Evolutionary conservation across 768 basidiomycete species (phyloP).

Genomic region (Tylopilus sp.): DNA sequence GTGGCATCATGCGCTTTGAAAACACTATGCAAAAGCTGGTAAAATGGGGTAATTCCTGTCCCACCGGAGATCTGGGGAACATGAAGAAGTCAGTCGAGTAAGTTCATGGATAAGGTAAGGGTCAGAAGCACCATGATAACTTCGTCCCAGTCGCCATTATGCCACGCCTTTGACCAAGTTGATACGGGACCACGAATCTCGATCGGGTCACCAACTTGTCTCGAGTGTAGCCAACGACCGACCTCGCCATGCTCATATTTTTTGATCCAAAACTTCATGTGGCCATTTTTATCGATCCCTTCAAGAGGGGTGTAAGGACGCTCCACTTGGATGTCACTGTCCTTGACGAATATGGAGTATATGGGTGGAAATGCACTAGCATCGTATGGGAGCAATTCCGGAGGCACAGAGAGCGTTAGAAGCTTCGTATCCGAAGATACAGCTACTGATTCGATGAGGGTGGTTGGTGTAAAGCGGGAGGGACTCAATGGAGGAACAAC

Average conservation of each 20-base stretch:
- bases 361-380: constrained; percentile 40
- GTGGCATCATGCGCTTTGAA: constrained; percentile 34
- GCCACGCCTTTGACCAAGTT: constrained; percentile 52
- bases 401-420: constrained; percentile 57
- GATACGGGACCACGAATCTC: constrained; percentile 75
- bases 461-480: constrained; percentile 53
- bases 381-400: constrained; percentile 32
- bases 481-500: constrained; percentile 47
- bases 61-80: constrained; percentile 67
- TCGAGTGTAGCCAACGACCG: constrained; percentile 77
- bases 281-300: constrained; percentile 62
- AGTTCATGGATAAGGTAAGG: neutral
- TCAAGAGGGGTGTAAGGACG: constrained; percentile 80
- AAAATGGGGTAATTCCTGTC: constrained; percentile 84
- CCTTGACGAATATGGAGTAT: constrained; percentile 80
- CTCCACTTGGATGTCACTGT: constrained; percentile 87
- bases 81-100: neutral
- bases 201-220: constrained; percentile 58
- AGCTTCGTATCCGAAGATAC: constrained; percentile 61
- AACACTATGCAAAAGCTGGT: constrained; percentile 62
- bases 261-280: constrained; percentile 80
- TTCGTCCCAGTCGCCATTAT: constrained; percentile 69
- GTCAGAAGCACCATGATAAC: constrained; percentile 58
- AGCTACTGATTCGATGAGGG: constrained; percentile 48
- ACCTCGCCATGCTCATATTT: constrained; percentile 77